These are phyloP conservation scores for Geranomyces michiganensis DNA, from an alignment of 192 early-diverging fungal species.

Conservation along the genomic window DNA sequence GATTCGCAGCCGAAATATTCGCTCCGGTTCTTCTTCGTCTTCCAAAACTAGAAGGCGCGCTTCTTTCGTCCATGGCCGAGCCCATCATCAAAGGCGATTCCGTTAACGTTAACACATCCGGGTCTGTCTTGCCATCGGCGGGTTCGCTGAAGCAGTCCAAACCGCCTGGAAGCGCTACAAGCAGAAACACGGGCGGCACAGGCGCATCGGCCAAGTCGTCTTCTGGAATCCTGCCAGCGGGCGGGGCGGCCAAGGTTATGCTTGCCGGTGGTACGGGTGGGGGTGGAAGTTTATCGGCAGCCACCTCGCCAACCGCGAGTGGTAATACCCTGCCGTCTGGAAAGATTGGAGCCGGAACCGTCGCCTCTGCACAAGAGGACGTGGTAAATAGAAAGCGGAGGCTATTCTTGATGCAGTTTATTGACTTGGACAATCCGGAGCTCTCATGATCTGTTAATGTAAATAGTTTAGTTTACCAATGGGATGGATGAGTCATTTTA, in stretches of 20 bases:
- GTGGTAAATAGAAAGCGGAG: constrained; percentile 20
- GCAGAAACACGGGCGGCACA: too few relatives aligned
- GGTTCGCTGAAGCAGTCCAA: too few relatives aligned
- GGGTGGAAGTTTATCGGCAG: background rate
- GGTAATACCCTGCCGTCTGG: background rate
- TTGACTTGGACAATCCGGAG: constrained; percentile 32
- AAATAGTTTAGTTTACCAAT: too few relatives aligned
- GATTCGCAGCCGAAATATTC: constrained; percentile 42
- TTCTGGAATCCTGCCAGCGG: too few relatives aligned
- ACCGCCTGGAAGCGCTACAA: too few relatives aligned
- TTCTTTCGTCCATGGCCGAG: background rate
- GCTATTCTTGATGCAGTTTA: constrained; percentile 42
- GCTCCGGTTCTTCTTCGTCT: constrained; percentile 43
- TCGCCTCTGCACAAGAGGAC: constrained; percentile 19
- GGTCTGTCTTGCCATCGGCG: too few relatives aligned
- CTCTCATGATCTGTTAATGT: too few relatives aligned
- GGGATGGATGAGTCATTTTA: too few relatives aligned
- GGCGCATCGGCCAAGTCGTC: too few relatives aligned
- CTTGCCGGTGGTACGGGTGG: constrained; percentile 29
- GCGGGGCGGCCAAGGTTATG: constrained; percentile 11
- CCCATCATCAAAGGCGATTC: background rate
- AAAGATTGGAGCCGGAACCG: background rate
- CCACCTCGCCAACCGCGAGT: constrained; percentile 10
- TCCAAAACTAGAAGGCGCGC: constrained; percentile 18
- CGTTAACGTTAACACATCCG: background rate